A percentile compares a stretch with the other conserved stretches of the same genome.
Conservation (phyloP, 805 yeast genomes). For the Zygosaccharomyces kombuchaensis region DNA sequence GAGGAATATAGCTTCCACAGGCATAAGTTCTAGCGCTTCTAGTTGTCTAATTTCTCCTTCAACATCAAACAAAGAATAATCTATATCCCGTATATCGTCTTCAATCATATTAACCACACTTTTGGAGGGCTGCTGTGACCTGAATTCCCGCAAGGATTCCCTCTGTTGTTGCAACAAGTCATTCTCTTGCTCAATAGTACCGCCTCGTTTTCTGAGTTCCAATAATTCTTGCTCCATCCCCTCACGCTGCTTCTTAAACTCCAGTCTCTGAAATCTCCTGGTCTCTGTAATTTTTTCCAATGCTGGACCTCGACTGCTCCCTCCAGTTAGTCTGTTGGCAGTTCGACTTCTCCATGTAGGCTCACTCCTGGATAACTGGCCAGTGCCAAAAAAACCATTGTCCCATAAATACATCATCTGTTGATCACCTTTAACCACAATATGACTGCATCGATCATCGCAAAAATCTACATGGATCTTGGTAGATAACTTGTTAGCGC, state of each 20-base stretch:
- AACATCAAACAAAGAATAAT: conserved; percentile 28
- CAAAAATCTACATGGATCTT: conserved; percentile 32
- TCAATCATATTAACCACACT: conserved; percentile 30
- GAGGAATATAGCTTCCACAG: conserved; percentile 71
- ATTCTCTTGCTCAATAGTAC: conserved; percentile 30
- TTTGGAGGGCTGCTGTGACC: conserved; percentile 28
- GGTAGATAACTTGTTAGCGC: conserved; percentile 17
- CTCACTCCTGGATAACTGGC: conserved; percentile 81
- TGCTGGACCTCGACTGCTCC: conserved; percentile 30
- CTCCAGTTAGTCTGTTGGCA: conserved; percentile 44
- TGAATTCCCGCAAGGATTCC: conserved; percentile 28
- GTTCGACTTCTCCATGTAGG: conserved; percentile 85
- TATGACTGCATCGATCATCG: conserved; percentile 32
- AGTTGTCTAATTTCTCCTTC: conserved; percentile 27
- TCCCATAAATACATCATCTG: conserved; percentile 66
- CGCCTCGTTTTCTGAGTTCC: conserved; percentile 38
- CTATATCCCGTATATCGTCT: conserved; percentile 23
- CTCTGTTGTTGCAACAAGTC: conserved; percentile 32
- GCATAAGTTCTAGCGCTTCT: conserved; percentile 58
- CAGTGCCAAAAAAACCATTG: conserved; percentile 92
- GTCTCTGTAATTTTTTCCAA: conserved; percentile 74
- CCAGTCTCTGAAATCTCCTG: conserved; percentile 66
- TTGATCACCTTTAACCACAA: conserved; percentile 36
- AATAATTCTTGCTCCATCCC: conserved; percentile 49
- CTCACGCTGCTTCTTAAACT: conserved; percentile 67